Conservation (phyloP, 305 asterid genomes). For the Ilex paraguariensis region DNA sequence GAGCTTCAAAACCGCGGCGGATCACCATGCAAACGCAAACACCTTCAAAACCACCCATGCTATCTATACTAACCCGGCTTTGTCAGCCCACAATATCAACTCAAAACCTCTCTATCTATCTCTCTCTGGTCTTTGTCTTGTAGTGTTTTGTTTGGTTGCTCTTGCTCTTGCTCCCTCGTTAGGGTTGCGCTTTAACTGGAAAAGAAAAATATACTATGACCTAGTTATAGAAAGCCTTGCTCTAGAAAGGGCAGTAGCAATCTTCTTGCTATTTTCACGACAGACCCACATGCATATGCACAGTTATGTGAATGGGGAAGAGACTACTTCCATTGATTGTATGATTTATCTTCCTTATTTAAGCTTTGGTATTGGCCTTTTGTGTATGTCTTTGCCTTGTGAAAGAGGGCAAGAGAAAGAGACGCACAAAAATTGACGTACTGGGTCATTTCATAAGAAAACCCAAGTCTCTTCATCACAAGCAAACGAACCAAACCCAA, state of each 20-base stretch:
- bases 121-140: constrained; percentile 15
- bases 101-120: constrained; percentile 15
- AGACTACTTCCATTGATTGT: too few relatives aligned
- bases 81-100: constrained; percentile 29
- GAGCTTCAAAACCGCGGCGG: constrained; percentile 8
- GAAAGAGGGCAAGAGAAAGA: constrained; percentile 1
- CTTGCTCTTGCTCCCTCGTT: too few relatives aligned
- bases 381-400: constrained; percentile 17
- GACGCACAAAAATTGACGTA: neutral
- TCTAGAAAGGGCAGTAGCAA: constrained; percentile 6
- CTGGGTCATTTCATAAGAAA: too few relatives aligned
- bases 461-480: too few relatives aligned
- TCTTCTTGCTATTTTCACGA: neutral
- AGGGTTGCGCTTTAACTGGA: constrained; percentile 3
- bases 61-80: neutral
- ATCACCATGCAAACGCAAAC: neutral
- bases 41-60: too few relatives aligned
- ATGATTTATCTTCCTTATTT: constrained; percentile 4
- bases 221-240: neutral
- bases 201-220: neutral
- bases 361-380: constrained; percentile 26
- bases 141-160: constrained; percentile 23
- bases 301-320: too few relatives aligned
- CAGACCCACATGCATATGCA: too few relatives aligned
- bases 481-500: too few relatives aligned